Conservation (phyloP, 805 yeast species). For the Jamesozyma hellenica region DNA sequence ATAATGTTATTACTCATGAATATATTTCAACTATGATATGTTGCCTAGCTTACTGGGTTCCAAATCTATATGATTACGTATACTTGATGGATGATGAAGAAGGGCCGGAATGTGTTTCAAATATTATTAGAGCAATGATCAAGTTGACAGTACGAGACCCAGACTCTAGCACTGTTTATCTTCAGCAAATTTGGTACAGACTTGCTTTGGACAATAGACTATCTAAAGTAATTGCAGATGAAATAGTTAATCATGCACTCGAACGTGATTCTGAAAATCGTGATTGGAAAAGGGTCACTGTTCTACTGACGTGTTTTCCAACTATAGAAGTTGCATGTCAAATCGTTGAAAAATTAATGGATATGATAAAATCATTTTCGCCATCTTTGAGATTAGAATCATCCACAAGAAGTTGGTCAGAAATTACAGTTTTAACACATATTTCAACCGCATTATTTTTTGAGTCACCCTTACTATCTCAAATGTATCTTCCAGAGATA, state of each 20-base stretch:
- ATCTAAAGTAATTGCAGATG: constrained; percentile 51
- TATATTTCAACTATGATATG: constrained; percentile 12
- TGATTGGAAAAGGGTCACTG: constrained; percentile 51
- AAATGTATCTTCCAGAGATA: constrained; percentile 58
- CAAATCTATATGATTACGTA: constrained; percentile 48
- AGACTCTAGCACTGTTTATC: constrained; percentile 40
- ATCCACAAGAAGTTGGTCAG: constrained; percentile 49
- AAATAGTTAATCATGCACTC: constrained; percentile 57
- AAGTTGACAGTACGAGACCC: constrained; percentile 41
- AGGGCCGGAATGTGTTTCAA: constrained; percentile 50
- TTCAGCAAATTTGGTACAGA: constrained; percentile 56
- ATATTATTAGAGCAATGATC: constrained; percentile 51
- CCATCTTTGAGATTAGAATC: constrained; percentile 32
- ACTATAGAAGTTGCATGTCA: constrained; percentile 59
- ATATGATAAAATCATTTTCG: constrained; percentile 40
- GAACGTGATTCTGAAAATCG: constrained; percentile 63
- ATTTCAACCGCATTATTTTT: constrained; percentile 55
- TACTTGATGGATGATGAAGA: constrained; percentile 39
- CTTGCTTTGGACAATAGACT: constrained; percentile 52
- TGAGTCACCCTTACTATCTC: constrained; percentile 50
- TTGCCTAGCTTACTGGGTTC: constrained; percentile 56
- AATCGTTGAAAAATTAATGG: constrained; percentile 45
- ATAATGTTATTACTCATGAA: constrained; percentile 8
- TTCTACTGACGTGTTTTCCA: constrained; percentile 51
- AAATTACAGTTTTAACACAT: constrained; percentile 53